phyloP scores from a whole-genome alignment of 495 filamentous ascomycete genomes.

The Poronia punctata region DNA sequence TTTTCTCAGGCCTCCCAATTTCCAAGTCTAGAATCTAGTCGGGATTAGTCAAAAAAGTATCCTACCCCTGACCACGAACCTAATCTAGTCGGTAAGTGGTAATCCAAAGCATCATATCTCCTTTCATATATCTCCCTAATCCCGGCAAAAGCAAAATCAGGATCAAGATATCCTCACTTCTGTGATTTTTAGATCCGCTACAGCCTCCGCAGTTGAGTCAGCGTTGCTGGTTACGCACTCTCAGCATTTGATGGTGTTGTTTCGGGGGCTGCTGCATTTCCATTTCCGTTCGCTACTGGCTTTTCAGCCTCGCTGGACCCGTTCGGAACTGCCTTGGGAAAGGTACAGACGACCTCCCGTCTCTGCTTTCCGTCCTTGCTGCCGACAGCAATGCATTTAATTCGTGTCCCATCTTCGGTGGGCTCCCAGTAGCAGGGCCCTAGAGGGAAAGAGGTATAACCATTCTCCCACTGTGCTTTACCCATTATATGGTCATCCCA shows the following conservation, averaged over 20 bases:
- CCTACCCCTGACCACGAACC: too few species aligned
- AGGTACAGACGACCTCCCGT: constrained; percentile 34
- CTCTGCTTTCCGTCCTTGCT: constrained; percentile 28
- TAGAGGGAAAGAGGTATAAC: constrained; percentile 35
- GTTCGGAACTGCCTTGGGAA: constrained; percentile 30
- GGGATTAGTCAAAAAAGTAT: too few species aligned
- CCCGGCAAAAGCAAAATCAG: too few species aligned
- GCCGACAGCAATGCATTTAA: constrained; percentile 43
- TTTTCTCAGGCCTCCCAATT: too few species aligned
- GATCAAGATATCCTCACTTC: constrained; percentile 9
- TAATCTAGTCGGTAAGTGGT: too few species aligned
- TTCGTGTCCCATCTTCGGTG: constrained; percentile 30
- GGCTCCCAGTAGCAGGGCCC: constrained; percentile 45
- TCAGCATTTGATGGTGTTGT: not conserved
- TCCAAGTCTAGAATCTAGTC: too few species aligned
- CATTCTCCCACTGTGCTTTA: constrained; percentile 36
- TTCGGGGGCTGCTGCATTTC: constrained; percentile 11
- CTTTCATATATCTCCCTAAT: too few species aligned
- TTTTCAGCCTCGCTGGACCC: constrained; percentile 10
- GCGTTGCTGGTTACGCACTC: constrained; percentile 1
- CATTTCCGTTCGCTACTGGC: constrained; percentile 13
- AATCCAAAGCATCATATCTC: too few species aligned
- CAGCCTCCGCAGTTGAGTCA: constrained; percentile 10
- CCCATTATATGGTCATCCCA: constrained; percentile 39
- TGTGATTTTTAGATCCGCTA: constrained; percentile 6